A percentile compares a stretch with the other conserved stretches of the same genome.
These are phyloP conservation scores for Ganoderma lingzhi DNA, from an alignment of 1,284 basidiomycete species.

Conservation along the genomic window DNA sequence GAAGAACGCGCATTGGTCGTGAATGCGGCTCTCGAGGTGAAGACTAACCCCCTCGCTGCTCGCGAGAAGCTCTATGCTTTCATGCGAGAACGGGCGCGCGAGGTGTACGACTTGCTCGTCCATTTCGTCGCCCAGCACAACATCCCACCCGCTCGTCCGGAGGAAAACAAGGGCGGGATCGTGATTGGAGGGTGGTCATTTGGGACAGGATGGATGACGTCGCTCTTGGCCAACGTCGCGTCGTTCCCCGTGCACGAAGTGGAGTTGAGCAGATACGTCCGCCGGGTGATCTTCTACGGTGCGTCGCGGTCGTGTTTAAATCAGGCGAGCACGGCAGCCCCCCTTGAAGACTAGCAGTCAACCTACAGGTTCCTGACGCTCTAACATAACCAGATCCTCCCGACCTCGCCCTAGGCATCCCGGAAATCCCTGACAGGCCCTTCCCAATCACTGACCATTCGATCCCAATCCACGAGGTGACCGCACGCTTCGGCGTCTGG, in stretches of 20 bases:
- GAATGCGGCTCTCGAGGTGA: slow-evolving; percentile 12
- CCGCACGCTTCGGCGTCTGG: background rate
- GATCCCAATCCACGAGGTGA: background rate
- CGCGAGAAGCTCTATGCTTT: background rate
- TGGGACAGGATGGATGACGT: slow-evolving; percentile 8
- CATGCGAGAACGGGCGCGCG: slow-evolving; percentile 8
- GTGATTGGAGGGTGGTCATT: slow-evolving; percentile 9
- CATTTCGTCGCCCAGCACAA: background rate
- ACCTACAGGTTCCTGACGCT: background rate
- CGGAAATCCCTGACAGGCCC: background rate
- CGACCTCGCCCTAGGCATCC: background rate
- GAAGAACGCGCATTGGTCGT: slow-evolving; percentile 29
- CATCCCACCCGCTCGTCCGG: background rate
- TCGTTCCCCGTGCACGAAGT: slow-evolving; percentile 4
- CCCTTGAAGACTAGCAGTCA: background rate
- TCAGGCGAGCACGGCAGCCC: background rate
- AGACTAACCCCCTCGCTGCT: slow-evolving; percentile 20
- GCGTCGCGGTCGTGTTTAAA: background rate
- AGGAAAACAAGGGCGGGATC: slow-evolving; percentile 4
- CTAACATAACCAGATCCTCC: background rate
- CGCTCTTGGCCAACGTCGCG: slow-evolving; percentile 3
- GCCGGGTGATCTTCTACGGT: slow-evolving; percentile 9
- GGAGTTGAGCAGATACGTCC: background rate
- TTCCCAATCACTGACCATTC: background rate
- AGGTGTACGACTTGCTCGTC: slow-evolving; percentile 9